These are phyloP conservation scores for Claviceps quebecensis DNA, from an alignment of 2,329 filamentous ascomycete species.

Conservation along the genomic window DNA sequence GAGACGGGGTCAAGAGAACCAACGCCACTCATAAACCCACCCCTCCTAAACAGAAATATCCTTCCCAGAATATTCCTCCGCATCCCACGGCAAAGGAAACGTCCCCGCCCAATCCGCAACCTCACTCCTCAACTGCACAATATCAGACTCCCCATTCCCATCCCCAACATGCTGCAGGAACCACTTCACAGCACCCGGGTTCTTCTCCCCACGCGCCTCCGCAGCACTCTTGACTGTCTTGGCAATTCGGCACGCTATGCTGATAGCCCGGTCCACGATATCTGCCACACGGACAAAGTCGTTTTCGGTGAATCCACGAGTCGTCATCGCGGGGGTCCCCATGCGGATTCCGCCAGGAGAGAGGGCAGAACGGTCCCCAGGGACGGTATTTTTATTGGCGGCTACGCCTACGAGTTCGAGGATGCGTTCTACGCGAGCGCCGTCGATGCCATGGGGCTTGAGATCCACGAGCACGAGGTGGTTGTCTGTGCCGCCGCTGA, in stretches of 20 bases:
- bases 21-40: no score
- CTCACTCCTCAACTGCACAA: constrained; percentile 58
- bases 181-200: constrained; percentile 46
- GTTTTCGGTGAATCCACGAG: constrained; percentile 73
- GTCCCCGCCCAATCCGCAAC: constrained; percentile 69
- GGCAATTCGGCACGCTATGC: constrained; percentile 63
- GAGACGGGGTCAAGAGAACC: no score
- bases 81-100: constrained; percentile 56
- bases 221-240: constrained; percentile 57
- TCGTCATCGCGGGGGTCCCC: constrained; percentile 96
- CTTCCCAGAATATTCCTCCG: constrained; percentile 4
- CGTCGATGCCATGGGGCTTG: constrained; percentile 77
- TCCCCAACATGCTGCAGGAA: constrained; percentile 56
- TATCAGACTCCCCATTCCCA: constrained; percentile 54
- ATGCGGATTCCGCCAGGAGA: constrained; percentile 88
- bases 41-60: no score
- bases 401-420: constrained; percentile 88
- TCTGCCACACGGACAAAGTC: constrained; percentile 82
- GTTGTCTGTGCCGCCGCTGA: constrained; percentile 92
- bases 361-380: constrained; percentile 85
- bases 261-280: constrained; percentile 72
- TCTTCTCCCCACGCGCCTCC: constrained; percentile 53
- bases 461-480: constrained; percentile 89
- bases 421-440: constrained; percentile 76
- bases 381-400: constrained; percentile 98